These are phyloP conservation scores for Galerina marginata DNA, from an alignment of 768 basidiomycete genomes.

Conservation along the genomic window DNA sequence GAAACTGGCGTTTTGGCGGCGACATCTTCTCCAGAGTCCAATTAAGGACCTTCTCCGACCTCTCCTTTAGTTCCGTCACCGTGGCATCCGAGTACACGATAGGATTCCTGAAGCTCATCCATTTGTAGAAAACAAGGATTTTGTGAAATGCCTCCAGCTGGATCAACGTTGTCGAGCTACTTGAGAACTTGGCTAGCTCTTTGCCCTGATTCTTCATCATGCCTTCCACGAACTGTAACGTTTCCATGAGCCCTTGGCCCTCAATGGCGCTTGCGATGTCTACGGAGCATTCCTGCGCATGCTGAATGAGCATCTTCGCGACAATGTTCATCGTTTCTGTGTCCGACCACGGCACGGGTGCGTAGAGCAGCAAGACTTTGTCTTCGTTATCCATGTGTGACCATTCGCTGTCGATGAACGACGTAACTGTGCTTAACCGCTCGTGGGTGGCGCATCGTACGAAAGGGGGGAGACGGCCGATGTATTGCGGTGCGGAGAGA, in stretches of 20 bases:
- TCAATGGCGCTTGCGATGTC: slow-evolving; percentile 43
- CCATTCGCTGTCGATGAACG: slow-evolving; percentile 44
- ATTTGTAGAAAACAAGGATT: slow-evolving; percentile 77
- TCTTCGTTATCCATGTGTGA: slow-evolving; percentile 45
- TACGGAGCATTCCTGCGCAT: slow-evolving; percentile 46
- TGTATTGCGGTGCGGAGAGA: slow-evolving; percentile 53
- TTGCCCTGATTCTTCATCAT: slow-evolving; percentile 5
- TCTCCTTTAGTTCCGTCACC: slow-evolving; percentile 58
- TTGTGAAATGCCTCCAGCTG: slow-evolving; percentile 80
- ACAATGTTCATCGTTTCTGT: slow-evolving; percentile 36
- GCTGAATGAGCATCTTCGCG: slow-evolving; percentile 46
- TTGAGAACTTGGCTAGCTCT: not conserved
- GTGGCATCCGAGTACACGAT: slow-evolving; percentile 65
- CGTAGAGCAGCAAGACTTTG: slow-evolving; percentile 48
- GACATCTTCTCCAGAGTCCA: slow-evolving; percentile 58
- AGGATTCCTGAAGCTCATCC: slow-evolving; percentile 77
- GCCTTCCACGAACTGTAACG: slow-evolving; percentile 43
- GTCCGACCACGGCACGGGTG: slow-evolving; percentile 63
- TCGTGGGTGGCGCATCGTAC: slow-evolving; percentile 41
- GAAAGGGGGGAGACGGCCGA: slow-evolving; percentile 47
- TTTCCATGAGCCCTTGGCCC: slow-evolving; percentile 41
- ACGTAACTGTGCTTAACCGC: slow-evolving; percentile 33
- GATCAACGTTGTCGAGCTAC: slow-evolving; percentile 24
- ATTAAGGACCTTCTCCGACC: slow-evolving; percentile 72
- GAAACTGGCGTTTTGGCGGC: not conserved